Evolutionary conservation across 306 rosid species (phyloP).

Genomic region (Vigna radiata): DNA sequence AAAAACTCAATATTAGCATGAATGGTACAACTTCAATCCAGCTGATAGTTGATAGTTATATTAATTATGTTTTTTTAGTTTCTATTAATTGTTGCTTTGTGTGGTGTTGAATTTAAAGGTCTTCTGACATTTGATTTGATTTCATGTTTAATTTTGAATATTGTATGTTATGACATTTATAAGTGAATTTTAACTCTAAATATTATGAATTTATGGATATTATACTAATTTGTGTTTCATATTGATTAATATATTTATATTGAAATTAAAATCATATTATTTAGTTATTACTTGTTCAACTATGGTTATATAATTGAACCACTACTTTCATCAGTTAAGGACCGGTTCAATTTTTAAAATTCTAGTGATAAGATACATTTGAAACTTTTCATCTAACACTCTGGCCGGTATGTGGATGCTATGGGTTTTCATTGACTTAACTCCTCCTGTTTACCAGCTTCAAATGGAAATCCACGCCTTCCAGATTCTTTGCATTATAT

Average conservation of each 20-base stretch:
- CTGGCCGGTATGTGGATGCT: slow-evolving; percentile 33
- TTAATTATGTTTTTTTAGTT: too few species aligned
- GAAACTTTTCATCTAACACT: slow-evolving; percentile 23
- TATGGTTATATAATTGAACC: background rate
- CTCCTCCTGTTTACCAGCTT: slow-evolving; percentile 70
- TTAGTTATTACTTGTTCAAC: background rate
- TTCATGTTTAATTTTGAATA: too few species aligned
- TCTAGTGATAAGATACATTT: background rate
- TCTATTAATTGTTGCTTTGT: too few species aligned
- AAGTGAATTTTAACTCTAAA: background rate
- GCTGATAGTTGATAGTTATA: background rate
- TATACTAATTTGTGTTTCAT: background rate
- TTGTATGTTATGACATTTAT: too few species aligned
- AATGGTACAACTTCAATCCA: background rate
- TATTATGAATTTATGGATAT: background rate
- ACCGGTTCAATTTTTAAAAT: background rate
- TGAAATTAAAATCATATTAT: background rate
- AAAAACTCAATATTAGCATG: background rate
- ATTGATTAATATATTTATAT: background rate
- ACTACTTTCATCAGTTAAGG: background rate
- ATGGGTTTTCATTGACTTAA: slow-evolving; percentile 36
- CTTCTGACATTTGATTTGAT: too few species aligned
- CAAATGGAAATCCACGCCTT: slow-evolving; percentile 98
- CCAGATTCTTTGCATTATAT: slow-evolving; percentile 99
- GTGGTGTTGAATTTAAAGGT: too few species aligned